Evolutionary conservation across 371 early-diverging fungal genomes (phyloP).

Genomic region (Apophysomyces variabilis): DNA sequence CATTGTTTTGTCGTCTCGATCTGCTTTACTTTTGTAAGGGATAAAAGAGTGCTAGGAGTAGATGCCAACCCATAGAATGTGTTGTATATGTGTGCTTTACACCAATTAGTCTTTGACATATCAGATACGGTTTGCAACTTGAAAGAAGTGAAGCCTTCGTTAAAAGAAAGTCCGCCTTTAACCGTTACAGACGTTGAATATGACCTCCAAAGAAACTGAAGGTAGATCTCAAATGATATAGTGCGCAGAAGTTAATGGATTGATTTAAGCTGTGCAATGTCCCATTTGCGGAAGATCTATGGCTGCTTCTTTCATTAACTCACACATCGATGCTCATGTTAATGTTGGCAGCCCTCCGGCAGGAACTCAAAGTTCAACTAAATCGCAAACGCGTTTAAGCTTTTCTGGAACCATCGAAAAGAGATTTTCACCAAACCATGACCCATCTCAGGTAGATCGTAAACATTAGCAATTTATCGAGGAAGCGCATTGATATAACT

Average conservation of each 20-base stretch:
- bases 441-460: not conserved
- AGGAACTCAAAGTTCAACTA: slow-evolving; percentile 1
- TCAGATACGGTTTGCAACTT: no score
- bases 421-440: not conserved
- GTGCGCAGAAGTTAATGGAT: not conserved
- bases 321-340: slow-evolving; percentile 42
- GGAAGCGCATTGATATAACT: not conserved
- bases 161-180: slow-evolving; percentile 6
- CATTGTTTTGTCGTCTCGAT: no score
- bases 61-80: no score
- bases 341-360: slow-evolving; percentile 35
- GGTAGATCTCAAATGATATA: not conserved
- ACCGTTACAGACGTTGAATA: not conserved
- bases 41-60: no score
- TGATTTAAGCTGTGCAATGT: slow-evolving; percentile 28
- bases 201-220: slow-evolving; percentile 1
- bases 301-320: slow-evolving; percentile 27
- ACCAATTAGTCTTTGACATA: no score
- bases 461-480: not conserved
- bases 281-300: slow-evolving; percentile 42
- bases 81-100: no score
- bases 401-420: not conserved
- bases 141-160: no score
- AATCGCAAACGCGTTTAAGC: slow-evolving; percentile 13
- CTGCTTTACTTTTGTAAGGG: no score